Evolutionary conservation across 208 protist genomes (phyloP), one percentile per base, ranked within the genome.

Genomic region (Leishmania mexicana): DNA sequence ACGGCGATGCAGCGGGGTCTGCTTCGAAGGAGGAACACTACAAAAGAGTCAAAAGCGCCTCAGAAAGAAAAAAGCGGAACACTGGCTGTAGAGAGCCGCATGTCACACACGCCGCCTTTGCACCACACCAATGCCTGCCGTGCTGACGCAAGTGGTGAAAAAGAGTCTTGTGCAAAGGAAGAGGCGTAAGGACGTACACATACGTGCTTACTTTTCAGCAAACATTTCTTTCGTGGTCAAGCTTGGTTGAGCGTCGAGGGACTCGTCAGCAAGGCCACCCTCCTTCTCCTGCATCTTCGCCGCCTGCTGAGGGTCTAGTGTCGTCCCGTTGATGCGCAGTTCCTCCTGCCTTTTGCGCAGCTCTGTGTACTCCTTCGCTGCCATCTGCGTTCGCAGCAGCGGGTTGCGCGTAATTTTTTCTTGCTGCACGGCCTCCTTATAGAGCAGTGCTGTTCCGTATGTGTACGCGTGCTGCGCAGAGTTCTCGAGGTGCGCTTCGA

Each of bases 401-500:
- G 92, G 93, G 81, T 96, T 97, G 10, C 85, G 87, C 45, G 87
- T 86, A 0, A 94, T 83, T 49, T 82, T 73, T 64, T 96, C 89
- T 73, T 94, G 87, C 64, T 80, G 80, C 19, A 89, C 53, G 35
- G 92, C 88, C n/a, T 96, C 91, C 80, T 83, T 84, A 83, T 94
- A 91, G 15, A 97, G 83, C 64, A 96, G 68, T 21, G 88, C 78
- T n/a, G 88, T 92, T 35, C 93, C 93, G 74, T 96, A 97, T 19
- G 87, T 94, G 86, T 96, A 96, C 19, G 91, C 75, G n/a, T 81
- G 84, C 79, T 90, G 85, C 19, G 79, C 73, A 15, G 93, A 86
- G 80, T 95, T 87, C 17, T 83, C 70, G 21, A 95, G 75, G 80
- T 95, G 91, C 17, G 84, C 81, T 19, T 95, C 88, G 17, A 97